phyloP scores from a whole-genome alignment of 208 protist species.

The Acanthamoeba royreba region DNA sequence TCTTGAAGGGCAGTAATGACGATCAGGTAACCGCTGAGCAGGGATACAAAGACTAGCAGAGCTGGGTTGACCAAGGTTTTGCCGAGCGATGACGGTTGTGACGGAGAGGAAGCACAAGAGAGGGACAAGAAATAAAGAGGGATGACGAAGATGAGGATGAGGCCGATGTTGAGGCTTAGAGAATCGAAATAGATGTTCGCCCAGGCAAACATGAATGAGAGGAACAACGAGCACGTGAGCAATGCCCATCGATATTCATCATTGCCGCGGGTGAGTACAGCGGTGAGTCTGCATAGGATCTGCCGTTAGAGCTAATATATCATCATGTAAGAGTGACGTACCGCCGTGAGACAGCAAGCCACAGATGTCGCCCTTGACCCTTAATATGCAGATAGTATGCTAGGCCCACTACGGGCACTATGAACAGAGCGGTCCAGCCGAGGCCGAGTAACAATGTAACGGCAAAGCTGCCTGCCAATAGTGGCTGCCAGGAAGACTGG shows the following conservation, averaged over 20 bases:
- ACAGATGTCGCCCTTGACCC: not conserved
- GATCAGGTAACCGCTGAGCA: not conserved
- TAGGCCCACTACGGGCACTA: not conserved
- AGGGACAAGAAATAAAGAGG: not conserved
- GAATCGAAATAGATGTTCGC: not conserved
- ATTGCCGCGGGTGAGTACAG: not conserved
- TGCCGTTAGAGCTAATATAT: not conserved
- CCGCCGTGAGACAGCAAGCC: not conserved
- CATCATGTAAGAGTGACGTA: not conserved
- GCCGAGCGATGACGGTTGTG: not conserved
- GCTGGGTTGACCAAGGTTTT: not conserved
- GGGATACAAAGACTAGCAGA: not conserved
- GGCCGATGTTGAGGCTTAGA: not conserved
- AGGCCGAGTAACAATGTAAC: not conserved
- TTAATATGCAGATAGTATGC: constrained; percentile 7
- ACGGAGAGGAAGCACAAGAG: not conserved
- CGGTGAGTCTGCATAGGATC: not conserved
- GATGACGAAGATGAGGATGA: not conserved
- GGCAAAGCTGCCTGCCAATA: not conserved
- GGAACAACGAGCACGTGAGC: not conserved
- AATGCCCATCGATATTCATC: not conserved
- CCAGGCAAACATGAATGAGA: not conserved
- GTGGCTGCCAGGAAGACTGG: not conserved
- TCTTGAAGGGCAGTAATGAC: not conserved
- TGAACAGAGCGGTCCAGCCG: not conserved